Conservation (phyloP, 306 rosid genomes). For the Medicago truncatula region MtrunA17r5.0-ANR NC_053045.1:52766001-52766500, state of each 20-base stretch:
- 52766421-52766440: background rate
- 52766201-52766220: background rate
- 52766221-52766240: background rate
- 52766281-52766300: background rate
- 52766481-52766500: background rate
- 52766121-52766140: background rate
- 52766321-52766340: too few species aligned
- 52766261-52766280: background rate
- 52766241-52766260: background rate
- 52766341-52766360: conserved; percentile 15
- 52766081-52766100: background rate
- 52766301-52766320: background rate
- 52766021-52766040: conserved; percentile 10
- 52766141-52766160: background rate
- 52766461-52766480: background rate
- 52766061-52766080: background rate
- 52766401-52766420: too few species aligned
- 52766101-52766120: background rate
- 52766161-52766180: conserved; percentile 29
- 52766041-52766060: conserved; percentile 5
- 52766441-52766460: background rate
- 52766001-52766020: conserved; percentile 39
- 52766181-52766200: background rate
- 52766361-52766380: background rate
- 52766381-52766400: background rate